These are phyloP conservation scores for Lodderomyces elongisporus DNA, from an alignment of 1,139 yeast species.

Conservation along the genomic window DNA sequence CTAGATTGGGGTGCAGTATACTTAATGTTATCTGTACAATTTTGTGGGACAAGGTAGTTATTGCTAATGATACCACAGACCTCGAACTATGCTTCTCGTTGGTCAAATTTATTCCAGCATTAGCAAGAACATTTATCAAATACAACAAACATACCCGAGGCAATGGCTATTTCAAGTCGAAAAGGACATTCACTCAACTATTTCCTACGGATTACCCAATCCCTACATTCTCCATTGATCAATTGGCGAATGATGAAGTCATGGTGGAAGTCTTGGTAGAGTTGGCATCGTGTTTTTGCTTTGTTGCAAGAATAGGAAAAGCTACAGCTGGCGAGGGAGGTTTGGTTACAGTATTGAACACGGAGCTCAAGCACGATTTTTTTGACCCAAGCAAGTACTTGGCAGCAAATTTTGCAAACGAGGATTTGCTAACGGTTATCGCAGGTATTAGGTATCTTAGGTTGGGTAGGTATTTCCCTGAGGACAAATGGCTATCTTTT, in stretches of 20 bases:
- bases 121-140: slow-evolving; percentile 47
- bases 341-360: slow-evolving; percentile 23
- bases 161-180: slow-evolving; percentile 49
- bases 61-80: slow-evolving; percentile 9
- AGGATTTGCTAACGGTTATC: slow-evolving; percentile 43
- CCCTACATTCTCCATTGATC: slow-evolving; percentile 62
- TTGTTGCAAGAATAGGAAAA: slow-evolving; percentile 50
- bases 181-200: slow-evolving; percentile 58
- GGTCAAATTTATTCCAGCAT: slow-evolving; percentile 47
- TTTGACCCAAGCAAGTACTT: slow-evolving; percentile 30
- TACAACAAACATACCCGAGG: slow-evolving; percentile 52
- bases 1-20: slow-evolving; percentile 59
- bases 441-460: slow-evolving; percentile 56
- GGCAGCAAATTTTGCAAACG: slow-evolving; percentile 30
- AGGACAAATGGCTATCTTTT: slow-evolving; percentile 64
- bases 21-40: slow-evolving; percentile 44
- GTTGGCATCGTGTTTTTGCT: slow-evolving; percentile 54
- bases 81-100: slow-evolving; percentile 40
- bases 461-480: slow-evolving; percentile 60
- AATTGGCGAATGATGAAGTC: slow-evolving; percentile 65
- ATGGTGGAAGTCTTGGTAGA: slow-evolving; percentile 74
- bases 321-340: slow-evolving; percentile 49
- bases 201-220: slow-evolving; percentile 72
- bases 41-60: slow-evolving; percentile 28
- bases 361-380: slow-evolving; percentile 27